Conservation (phyloP, 2,329 filamentous ascomycete species). For the Lachnum nothofagi region DNA sequence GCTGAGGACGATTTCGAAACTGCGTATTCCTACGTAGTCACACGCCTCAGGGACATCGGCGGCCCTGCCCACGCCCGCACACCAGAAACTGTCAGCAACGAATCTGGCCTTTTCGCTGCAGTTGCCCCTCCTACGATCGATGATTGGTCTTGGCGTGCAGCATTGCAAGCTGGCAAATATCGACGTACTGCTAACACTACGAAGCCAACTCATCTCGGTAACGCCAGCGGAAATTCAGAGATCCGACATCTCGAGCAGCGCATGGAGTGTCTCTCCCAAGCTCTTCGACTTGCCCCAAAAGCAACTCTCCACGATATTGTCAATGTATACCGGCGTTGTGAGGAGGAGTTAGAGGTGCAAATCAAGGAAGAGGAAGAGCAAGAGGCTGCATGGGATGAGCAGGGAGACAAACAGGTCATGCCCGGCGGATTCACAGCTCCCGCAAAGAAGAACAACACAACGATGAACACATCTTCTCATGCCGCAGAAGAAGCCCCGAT, state of each 20-base stretch:
- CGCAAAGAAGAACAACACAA: slow-evolving; percentile 32
- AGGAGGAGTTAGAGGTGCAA: slow-evolving; percentile 67
- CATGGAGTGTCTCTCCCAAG: slow-evolving; percentile 72
- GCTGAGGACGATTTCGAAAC: slow-evolving; percentile 78
- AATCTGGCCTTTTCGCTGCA: slow-evolving; percentile 24
- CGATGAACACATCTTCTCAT: slow-evolving; percentile 32
- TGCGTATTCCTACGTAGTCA: slow-evolving; percentile 77
- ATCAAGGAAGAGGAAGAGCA: slow-evolving; percentile 62
- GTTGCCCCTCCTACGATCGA: slow-evolving; percentile 39
- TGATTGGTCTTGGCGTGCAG: slow-evolving; percentile 73
- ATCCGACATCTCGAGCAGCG: slow-evolving; percentile 74
- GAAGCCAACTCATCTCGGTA: slow-evolving; percentile 55
- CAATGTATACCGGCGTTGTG: slow-evolving; percentile 68
- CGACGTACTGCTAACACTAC: slow-evolving; percentile 50
- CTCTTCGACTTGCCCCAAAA: slow-evolving; percentile 67
- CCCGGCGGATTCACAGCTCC: slow-evolving; percentile 48
- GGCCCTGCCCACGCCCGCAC: slow-evolving; percentile 25
- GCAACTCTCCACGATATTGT: slow-evolving; percentile 69
- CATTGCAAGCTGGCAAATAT: slow-evolving; percentile 72
- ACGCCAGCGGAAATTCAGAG: slow-evolving; percentile 53
- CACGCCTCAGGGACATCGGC: slow-evolving; percentile 50
- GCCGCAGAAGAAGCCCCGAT: slow-evolving; percentile 54
- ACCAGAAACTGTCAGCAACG: slow-evolving; percentile 18
- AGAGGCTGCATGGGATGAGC: slow-evolving; percentile 66
- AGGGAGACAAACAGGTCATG: slow-evolving; percentile 53